Evolutionary conservation across 352 stramenopile species (phyloP), one percentile per base, ranked within the genome.

Genomic region (Albugo laibachii): DNA sequence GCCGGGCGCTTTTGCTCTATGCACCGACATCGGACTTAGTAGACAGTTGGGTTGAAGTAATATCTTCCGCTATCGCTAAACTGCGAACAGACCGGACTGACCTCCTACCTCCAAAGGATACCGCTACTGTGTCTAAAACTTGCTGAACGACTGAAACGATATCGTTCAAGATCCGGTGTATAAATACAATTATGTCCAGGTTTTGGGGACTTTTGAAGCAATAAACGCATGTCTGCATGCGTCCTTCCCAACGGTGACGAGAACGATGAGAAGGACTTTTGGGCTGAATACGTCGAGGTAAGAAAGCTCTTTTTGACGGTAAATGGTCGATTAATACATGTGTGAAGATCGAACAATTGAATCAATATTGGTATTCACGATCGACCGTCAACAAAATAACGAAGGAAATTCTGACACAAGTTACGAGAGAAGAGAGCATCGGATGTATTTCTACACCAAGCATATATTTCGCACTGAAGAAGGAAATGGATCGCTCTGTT

Each of bases 321-420:
- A 10, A 8, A 8, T 31, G 24, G 24, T 31, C 24, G 3, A 8
- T 31, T 31, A 31, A 31, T 31, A 10, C 3, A 31, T 56, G 57
- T 47, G 15, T 34, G 24, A 64, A 97, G 71, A 93, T 96, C 61
- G 75, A 77, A 55, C 70, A 95, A 55, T 60, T 96, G n/a, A 97
- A 97, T 61, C 91, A 97, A 58, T 97, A 96, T 53, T 97, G 88
- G 88, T 97, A 96, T 55, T 95, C 82, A 1, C 55, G 64, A 5
- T 53, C 67, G 6, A 96, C 88, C 0, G 87, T 97, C 16, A 61
- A 93, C 16, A 66, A 60, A 15, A 50, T 86, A n/a, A 71, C 70
- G 0, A 52, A 59, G 13, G 77, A 87, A 53, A 66, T 79, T 1
- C 40, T 82, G 15, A 61, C 63, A 13, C 67, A 92, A 45, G 78